These are phyloP conservation scores for Albifimbria verrucaria DNA, from an alignment of 2,329 filamentous ascomycete genomes.

Conservation along the genomic window DNA sequence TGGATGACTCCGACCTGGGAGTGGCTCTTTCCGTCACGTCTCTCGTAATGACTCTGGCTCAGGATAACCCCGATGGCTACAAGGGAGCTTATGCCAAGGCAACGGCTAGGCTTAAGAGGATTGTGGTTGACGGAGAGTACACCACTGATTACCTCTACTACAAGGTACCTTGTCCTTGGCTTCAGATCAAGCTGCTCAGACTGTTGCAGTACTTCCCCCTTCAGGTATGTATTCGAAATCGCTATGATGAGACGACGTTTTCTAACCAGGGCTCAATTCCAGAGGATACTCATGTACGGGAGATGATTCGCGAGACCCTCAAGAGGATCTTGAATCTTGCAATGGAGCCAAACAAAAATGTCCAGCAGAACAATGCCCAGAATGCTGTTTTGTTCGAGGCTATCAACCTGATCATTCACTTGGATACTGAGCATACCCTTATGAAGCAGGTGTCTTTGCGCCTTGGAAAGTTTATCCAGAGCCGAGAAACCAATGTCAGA, in stretches of 20 bases:
- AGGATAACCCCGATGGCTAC: constrained; percentile 93
- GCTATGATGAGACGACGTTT: constrained; percentile 3
- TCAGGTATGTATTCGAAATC: constrained; percentile 61
- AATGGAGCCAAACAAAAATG: constrained; percentile 93
- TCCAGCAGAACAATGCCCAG: constrained; percentile 98
- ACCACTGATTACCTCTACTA: constrained; percentile 94
- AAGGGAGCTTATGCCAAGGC: constrained; percentile 93
- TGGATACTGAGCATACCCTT: constrained; percentile 88
- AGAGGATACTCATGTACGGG: constrained; percentile 91
- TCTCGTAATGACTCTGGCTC: constrained; percentile 87
- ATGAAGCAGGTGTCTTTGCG: constrained; percentile 95
- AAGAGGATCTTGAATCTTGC: constrained; percentile 89
- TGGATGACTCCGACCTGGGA: constrained; percentile 94
- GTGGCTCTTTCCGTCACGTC: constrained; percentile 95
- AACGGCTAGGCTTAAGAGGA: constrained; percentile 81
- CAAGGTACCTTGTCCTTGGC: constrained; percentile 98
- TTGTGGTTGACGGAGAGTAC: constrained; percentile 87
- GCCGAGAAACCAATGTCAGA: constrained; percentile 92
- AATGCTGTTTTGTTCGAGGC: constrained; percentile 98
- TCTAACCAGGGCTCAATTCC: constrained; percentile 6
- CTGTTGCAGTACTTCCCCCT: constrained; percentile 95
- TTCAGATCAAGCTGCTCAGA: constrained; percentile 90
- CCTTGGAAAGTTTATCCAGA: constrained; percentile 93
- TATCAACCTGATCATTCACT: constrained; percentile 96
- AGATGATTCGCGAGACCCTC: constrained; percentile 86